phyloP scores from a whole-genome alignment of 1,139 yeast genomes.

The Debaryomycetaceae sp. region DNA sequence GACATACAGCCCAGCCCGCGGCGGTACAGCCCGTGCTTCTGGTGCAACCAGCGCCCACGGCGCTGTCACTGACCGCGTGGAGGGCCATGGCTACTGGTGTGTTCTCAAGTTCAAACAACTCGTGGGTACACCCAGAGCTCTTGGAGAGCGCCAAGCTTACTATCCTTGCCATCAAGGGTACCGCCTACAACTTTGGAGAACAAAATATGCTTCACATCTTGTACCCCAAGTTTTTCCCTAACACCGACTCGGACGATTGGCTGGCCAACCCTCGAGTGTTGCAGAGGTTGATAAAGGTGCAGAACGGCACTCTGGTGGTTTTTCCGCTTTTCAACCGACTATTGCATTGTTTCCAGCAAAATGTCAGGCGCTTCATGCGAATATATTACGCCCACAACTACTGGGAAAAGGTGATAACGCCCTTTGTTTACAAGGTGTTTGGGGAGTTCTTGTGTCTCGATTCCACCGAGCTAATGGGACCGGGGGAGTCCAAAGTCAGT shows the following conservation, averaged over 20 bases:
- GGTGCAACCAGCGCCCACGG: neutral
- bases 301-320: slow-evolving; percentile 11
- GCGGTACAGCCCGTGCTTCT: neutral
- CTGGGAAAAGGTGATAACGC: slow-evolving; percentile 28
- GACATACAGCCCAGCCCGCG: neutral
- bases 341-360: slow-evolving; percentile 15
- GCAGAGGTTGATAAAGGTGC: slow-evolving; percentile 14
- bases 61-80: neutral
- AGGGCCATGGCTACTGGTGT: neutral
- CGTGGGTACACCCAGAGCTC: slow-evolving; percentile 35
- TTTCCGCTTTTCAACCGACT: slow-evolving; percentile 18
- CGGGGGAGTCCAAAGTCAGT: slow-evolving; percentile 2
- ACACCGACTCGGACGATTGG: slow-evolving; percentile 44
- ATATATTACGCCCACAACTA: slow-evolving; percentile 19
- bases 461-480: slow-evolving; percentile 11
- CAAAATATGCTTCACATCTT: slow-evolving; percentile 45
- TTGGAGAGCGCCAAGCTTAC: slow-evolving; percentile 37
- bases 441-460: slow-evolving; percentile 27
- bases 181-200: slow-evolving; percentile 32
- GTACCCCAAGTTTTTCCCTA: slow-evolving; percentile 45
- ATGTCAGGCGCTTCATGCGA: slow-evolving; percentile 22
- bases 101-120: slow-evolving; percentile 17
- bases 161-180: slow-evolving; percentile 40
- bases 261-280: slow-evolving; percentile 21
- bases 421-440: slow-evolving; percentile 26